These are phyloP conservation scores for Exophiala calicioides DNA, from an alignment of 2,329 filamentous ascomycete genomes.

Conservation along the genomic window DNA sequence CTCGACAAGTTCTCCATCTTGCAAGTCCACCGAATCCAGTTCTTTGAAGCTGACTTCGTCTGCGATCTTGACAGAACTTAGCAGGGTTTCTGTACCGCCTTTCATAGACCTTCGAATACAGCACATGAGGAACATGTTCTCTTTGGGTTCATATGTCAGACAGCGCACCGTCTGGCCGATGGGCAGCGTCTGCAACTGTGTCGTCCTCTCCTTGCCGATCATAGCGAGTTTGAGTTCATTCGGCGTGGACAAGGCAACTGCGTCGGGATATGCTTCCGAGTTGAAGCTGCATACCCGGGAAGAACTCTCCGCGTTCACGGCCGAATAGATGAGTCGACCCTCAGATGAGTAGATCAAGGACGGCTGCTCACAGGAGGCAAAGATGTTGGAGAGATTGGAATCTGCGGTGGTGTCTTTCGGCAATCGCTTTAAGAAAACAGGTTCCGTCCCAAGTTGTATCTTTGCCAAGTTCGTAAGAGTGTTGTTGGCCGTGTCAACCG, in stretches of 20 bases:
- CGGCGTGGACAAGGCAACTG: slow-evolving; percentile 78
- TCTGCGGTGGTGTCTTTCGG: slow-evolving; percentile 53
- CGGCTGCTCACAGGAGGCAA: slow-evolving; percentile 91
- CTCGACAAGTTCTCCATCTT: slow-evolving; percentile 75
- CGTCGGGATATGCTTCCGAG: slow-evolving; percentile 74
- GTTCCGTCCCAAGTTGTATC: slow-evolving; percentile 80
- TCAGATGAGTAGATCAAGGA: slow-evolving; percentile 90
- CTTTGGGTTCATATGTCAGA: slow-evolving; percentile 76
- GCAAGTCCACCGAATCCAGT: slow-evolving; percentile 69
- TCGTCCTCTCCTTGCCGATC: slow-evolving; percentile 81
- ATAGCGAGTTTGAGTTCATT: slow-evolving; percentile 74
- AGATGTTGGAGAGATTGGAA: slow-evolving; percentile 72
- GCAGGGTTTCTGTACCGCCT: slow-evolving; percentile 71
- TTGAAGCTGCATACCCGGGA: slow-evolving; percentile 81
- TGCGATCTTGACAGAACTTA: slow-evolving; percentile 81
- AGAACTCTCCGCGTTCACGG: slow-evolving; percentile 85
- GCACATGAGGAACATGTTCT: slow-evolving; percentile 83
- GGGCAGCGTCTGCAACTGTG: slow-evolving; percentile 78
- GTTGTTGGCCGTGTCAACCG: slow-evolving; percentile 63
- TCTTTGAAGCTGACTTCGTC: slow-evolving; percentile 86
- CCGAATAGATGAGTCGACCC: slow-evolving; percentile 85
- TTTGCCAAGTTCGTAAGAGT: slow-evolving; percentile 73
- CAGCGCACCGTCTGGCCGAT: slow-evolving; percentile 82
- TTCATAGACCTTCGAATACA: slow-evolving; percentile 75
- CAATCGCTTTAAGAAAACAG: slow-evolving; percentile 77